These are phyloP conservation scores for Xylaria sp. DNA, from an alignment of 2,329 filamentous ascomycete species.

Conservation along the genomic window DNA sequence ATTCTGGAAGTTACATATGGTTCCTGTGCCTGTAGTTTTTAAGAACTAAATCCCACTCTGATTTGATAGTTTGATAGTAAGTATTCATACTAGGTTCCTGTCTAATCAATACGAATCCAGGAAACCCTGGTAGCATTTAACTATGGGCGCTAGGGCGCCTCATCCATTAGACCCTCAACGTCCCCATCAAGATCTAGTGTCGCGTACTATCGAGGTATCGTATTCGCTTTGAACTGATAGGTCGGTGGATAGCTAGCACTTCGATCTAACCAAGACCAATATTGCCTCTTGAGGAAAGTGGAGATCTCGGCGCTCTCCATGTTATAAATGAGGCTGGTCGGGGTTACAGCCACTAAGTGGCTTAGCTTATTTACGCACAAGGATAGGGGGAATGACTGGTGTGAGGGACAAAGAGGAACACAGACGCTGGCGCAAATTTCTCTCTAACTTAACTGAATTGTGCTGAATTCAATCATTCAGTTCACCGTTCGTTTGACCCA, in stretches of 20 bases:
- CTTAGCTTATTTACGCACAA: no score
- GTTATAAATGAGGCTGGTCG: no score
- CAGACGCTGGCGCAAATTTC: no score
- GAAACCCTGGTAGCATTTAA: background rate
- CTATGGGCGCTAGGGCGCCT: background rate
- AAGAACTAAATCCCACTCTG: background rate
- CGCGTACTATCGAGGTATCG: background rate
- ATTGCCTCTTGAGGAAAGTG: slow-evolving; percentile 36
- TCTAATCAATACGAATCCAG: background rate
- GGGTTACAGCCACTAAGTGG: no score
- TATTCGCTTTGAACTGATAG: slow-evolving; percentile 13
- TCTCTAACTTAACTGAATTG: no score
- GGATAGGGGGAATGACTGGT: no score
- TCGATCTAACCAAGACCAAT: slow-evolving; percentile 21
- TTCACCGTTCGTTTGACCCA: no score
- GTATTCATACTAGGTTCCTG: background rate
- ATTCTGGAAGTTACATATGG: background rate
- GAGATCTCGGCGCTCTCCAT: slow-evolving; percentile 7
- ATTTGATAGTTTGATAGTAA: background rate
- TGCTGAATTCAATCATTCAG: no score
- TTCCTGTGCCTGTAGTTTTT: no score
- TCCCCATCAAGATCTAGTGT: background rate
- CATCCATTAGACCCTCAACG: no score
- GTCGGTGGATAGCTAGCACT: background rate
- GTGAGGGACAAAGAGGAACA: no score